phyloP scores from a whole-genome alignment of 1,139 yeast species.

The Pichia norvegensis region DNA sequence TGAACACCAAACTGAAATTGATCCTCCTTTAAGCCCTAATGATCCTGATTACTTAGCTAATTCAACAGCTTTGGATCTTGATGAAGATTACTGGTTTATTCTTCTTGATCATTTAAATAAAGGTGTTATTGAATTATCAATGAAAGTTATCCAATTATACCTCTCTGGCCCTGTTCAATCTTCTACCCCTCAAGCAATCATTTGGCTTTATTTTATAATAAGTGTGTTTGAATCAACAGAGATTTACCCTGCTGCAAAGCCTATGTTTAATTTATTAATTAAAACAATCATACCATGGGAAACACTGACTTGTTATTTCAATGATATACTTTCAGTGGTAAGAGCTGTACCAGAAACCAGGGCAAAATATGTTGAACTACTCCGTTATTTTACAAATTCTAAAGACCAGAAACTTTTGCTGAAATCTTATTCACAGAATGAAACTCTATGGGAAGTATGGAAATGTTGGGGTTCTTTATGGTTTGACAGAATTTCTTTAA shows the following conservation, averaged over 20 bases:
- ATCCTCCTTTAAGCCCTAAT: constrained; percentile 4
- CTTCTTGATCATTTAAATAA: constrained; percentile 46
- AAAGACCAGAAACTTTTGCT: constrained; percentile 19
- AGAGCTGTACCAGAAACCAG: constrained; percentile 23
- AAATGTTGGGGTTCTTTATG: constrained; percentile 79
- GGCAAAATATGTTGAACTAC: constrained; percentile 13
- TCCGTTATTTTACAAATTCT: constrained; percentile 3
- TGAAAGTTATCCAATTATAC: constrained; percentile 58
- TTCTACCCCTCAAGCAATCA: constrained; percentile 60
- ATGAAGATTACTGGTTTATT: constrained; percentile 53
- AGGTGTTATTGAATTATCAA: constrained; percentile 57
- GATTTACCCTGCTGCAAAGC: constrained; percentile 39
- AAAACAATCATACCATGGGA: constrained; percentile 61
- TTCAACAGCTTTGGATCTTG: constrained; percentile 37
- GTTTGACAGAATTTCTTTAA: constrained; percentile 52
- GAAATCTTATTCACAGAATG: constrained; percentile 44
- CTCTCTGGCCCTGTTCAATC: constrained; percentile 64
- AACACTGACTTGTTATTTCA: constrained; percentile 51
- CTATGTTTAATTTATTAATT: constrained; percentile 42
- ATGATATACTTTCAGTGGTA: constrained; percentile 37
- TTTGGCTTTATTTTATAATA: constrained; percentile 62
- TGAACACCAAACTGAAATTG: neutral
- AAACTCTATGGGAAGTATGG: constrained; percentile 68
- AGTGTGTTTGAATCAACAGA: constrained; percentile 54
- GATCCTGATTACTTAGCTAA: constrained; percentile 20